Evolutionary conservation across 1,139 yeast species (phyloP).

Genomic region (Yamadazyma blattariae): DNA sequence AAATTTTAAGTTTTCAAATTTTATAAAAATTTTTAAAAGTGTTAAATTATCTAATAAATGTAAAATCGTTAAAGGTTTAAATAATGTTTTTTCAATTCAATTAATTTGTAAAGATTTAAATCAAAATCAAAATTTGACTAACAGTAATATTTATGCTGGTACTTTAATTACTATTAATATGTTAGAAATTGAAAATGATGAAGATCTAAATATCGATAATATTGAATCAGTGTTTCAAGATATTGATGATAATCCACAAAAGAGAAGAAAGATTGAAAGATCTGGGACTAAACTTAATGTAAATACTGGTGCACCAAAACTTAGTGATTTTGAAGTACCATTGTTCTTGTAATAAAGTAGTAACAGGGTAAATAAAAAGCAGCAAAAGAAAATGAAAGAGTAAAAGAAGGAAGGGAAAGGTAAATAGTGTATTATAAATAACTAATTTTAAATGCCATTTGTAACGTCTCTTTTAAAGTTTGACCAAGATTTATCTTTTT

Average conservation of each 20-base stretch:
- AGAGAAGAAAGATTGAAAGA: conserved; percentile 10
- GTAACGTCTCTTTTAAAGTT: conserved; percentile 34
- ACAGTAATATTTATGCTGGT: conserved; percentile 47
- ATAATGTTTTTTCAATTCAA: conserved; percentile 52
- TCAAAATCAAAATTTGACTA: too few relatives aligned
- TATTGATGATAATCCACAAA: not conserved
- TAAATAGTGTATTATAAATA: conserved; percentile 21
- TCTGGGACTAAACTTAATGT: too few relatives aligned
- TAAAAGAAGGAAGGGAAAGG: too few relatives aligned
- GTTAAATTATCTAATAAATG: conserved; percentile 58
- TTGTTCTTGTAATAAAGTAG: conserved; percentile 10
- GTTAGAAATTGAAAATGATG: conserved; percentile 34
- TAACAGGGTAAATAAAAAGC: not conserved
- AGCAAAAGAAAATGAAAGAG: too few relatives aligned
- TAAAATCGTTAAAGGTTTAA: conserved; percentile 55
- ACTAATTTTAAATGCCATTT: conserved; percentile 46
- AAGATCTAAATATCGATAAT: conserved; percentile 8
- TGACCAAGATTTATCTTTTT: conserved; percentile 28
- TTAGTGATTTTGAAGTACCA: conserved; percentile 12
- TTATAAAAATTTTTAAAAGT: conserved; percentile 52
- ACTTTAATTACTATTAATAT: conserved; percentile 62
- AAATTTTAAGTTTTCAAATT: conserved; percentile 45
- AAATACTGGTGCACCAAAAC: too few relatives aligned
- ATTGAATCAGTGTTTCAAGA: conserved; percentile 2
- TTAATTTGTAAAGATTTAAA: conserved; percentile 35